A percentile compares a stretch with the other conserved stretches of the same genome.
Evolutionary conservation across 1,284 basidiomycete species (phyloP).

Genomic region (Pascua guehoae): DNA sequence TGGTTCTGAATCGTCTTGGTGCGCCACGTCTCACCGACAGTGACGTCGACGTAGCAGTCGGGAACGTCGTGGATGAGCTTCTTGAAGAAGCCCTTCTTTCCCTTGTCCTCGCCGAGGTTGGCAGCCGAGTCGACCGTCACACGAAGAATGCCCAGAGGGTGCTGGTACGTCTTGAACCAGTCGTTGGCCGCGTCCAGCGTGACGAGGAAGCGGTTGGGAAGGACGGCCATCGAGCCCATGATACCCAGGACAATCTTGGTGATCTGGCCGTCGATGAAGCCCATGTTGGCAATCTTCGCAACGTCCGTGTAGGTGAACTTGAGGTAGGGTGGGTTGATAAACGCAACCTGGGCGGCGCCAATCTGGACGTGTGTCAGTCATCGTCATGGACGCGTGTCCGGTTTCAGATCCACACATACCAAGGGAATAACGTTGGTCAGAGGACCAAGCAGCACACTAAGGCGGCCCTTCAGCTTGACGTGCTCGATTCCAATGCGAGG

Average conservation of each 20-base stretch:
- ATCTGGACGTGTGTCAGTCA: conserved; percentile 1
- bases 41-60: conserved; percentile 8
- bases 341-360: conserved; percentile 15
- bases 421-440: conserved; percentile 11
- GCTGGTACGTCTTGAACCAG: conserved; percentile 16
- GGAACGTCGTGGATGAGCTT: conserved; percentile 11
- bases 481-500: conserved; percentile 13
- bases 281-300: conserved; percentile 7
- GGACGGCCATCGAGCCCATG: conserved; percentile 13
- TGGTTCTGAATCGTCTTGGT: conserved; percentile 15
- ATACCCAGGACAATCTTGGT: conserved; percentile 6
- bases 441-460: conserved; percentile 10
- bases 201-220: conserved; percentile 18
- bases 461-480: conserved; percentile 12
- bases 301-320: conserved; percentile 13
- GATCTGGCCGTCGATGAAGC: conserved; percentile 11
- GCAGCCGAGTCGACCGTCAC: conserved; percentile 3
- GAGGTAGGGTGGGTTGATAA: conserved; percentile 16
- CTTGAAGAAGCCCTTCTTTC: conserved; percentile 10
- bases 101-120: conserved; percentile 10
- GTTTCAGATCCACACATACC: not conserved
- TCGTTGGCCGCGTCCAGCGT: conserved; percentile 13
- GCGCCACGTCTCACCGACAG: conserved; percentile 8
- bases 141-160: conserved; percentile 10
- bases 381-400: not conserved